Conservation (phyloP, 805 yeast species). For the Candida dajiaensis region DNA sequence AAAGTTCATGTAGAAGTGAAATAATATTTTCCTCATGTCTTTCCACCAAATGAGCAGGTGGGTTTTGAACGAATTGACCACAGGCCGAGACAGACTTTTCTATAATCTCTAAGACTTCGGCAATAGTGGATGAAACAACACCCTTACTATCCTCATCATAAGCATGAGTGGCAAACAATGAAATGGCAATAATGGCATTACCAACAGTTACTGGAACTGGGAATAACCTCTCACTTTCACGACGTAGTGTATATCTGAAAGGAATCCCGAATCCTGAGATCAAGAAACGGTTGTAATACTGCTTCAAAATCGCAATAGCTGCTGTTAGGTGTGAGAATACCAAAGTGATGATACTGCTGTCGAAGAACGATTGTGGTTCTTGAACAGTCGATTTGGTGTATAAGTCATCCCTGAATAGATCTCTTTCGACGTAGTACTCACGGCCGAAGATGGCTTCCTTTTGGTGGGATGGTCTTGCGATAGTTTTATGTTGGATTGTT, state of each 20-base stretch:
- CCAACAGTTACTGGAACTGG: conserved; percentile 63
- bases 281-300: conserved; percentile 16
- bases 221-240: conserved; percentile 55
- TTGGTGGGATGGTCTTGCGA: neutral
- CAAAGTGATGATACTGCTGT: conserved; percentile 12
- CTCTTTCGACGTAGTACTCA: conserved; percentile 21
- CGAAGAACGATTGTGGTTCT: conserved; percentile 13
- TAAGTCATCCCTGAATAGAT: conserved; percentile 9
- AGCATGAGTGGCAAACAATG: conserved; percentile 54
- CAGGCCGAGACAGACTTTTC: conserved; percentile 55
- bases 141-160: conserved; percentile 58
- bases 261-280: conserved; percentile 25
- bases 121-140: conserved; percentile 45
- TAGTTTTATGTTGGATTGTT: conserved; percentile 15
- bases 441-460: conserved; percentile 30
- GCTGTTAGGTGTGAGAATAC: conserved; percentile 8
- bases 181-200: conserved; percentile 55
- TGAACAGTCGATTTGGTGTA: conserved; percentile 4
- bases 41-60: conserved; percentile 21
- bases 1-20: conserved; percentile 53
- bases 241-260: conserved; percentile 21
- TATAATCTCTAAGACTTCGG: conserved; percentile 52
- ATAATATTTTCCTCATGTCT: conserved; percentile 36
- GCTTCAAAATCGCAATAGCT: conserved; percentile 2
- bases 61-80: conserved; percentile 38